Conservation (phyloP, 768 basidiomycete species). For the Pulveroboletus sp. region DNA sequence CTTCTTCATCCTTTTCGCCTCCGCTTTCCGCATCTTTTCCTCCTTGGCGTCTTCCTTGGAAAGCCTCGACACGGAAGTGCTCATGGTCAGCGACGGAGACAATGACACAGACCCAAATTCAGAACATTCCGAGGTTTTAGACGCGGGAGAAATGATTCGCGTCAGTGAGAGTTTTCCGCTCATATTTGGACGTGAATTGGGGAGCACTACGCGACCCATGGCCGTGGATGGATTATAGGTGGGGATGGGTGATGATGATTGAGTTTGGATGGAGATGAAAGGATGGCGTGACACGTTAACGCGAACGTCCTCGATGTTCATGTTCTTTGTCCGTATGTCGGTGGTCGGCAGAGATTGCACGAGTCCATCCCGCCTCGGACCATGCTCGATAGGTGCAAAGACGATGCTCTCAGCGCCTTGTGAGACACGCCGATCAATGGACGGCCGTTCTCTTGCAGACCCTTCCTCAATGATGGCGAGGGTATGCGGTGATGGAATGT, state of each 20-base stretch:
- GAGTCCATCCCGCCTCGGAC: slow-evolving; percentile 21
- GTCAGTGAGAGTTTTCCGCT: slow-evolving; percentile 21
- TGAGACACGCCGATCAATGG: slow-evolving; percentile 9
- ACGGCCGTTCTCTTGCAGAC: slow-evolving; percentile 16
- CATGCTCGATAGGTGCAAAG: slow-evolving; percentile 16
- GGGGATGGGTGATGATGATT: slow-evolving; percentile 14
- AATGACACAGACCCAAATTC: slow-evolving; percentile 5
- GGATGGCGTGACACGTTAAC: slow-evolving; percentile 24
- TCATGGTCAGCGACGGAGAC: slow-evolving; percentile 19
- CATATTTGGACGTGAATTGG: slow-evolving; percentile 8
- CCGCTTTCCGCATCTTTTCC: slow-evolving; percentile 40
- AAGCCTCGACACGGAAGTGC: slow-evolving; percentile 3
- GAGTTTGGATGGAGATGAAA: slow-evolving; percentile 14
- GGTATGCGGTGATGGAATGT: slow-evolving; percentile 16
- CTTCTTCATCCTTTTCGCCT: slow-evolving; percentile 41
- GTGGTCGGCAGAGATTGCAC: neutral
- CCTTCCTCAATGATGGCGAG: slow-evolving; percentile 40
- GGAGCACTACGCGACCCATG: neutral
- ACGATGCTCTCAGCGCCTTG: slow-evolving; percentile 20
- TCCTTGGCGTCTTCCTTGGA: slow-evolving; percentile 32
- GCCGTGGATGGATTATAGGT: slow-evolving; percentile 3
- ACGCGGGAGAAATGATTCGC: slow-evolving; percentile 23
- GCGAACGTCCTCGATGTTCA: slow-evolving; percentile 25
- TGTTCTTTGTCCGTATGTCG: slow-evolving; percentile 20
- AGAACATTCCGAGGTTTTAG: slow-evolving; percentile 12